Base-by-base conservation (phyloP, 1,284 basidiomycete species). In the Meripilus lineatus region DNA sequence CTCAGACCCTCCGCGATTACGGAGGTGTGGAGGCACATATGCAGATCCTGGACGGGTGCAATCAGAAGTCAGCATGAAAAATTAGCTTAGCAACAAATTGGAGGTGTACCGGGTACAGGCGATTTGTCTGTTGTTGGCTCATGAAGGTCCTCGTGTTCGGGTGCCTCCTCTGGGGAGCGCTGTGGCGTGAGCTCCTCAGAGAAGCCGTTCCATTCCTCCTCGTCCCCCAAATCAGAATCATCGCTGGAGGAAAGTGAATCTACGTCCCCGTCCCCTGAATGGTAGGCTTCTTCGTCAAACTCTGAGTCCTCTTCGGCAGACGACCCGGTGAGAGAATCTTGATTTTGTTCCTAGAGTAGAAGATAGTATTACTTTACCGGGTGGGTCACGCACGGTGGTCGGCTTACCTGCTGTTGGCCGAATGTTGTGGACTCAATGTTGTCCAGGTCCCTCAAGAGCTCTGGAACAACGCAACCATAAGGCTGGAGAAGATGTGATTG, bases 11-110 rank as follows among this genome's bases (percentile, higher is more conserved):
- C n/a, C 55, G 38, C 56, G 56, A 47, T 75, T 70, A 45, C 86
- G 71, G 11, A 85, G 64, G 56, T 82, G 73, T 26, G 87, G 82
- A 13, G 85, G 79, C 38, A 87, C 56, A 61, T 89, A 84, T 40
- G 70, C 63, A 33, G 57, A 71, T 72, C 38, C 38, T 10, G 30
- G 6, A 17, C n/a, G 22, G 13, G 17, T 37, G 36, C 37, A 21
- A 21, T 34, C 38, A 35, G 22, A 38, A 34, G 47, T 30, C 30
- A 25, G 18, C 3, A 26, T 36, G 5, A 37, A 38, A 20, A 20
- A 25, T 20, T 3, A 14, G 7, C n/a, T n/a, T n/a, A n/a, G n/a
- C n/a, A 10, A 10, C 22, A 17, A 46, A 15, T 22, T 13, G 25
- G 25, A 13, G 8, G 32, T 25, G 38, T 22, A 23, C 30, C 35